Conservation (phyloP, 1,284 basidiomycete species). For the Sphaerobolus stellatus region DNA sequence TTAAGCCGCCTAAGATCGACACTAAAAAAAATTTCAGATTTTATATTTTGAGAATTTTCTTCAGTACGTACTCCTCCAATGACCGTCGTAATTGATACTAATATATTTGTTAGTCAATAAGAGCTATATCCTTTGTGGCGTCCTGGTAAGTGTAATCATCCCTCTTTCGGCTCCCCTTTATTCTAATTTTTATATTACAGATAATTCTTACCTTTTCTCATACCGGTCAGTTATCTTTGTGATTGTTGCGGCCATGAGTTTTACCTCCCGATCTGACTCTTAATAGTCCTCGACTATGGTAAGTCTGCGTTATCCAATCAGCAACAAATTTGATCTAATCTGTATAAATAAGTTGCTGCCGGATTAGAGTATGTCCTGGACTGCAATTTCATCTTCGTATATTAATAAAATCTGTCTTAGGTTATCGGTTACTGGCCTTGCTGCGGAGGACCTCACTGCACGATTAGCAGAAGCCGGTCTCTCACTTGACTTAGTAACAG, state of each 20-base stretch:
- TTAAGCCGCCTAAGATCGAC: background rate
- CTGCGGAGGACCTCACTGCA: background rate
- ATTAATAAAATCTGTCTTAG: background rate
- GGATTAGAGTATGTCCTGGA: background rate
- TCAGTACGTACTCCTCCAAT: background rate
- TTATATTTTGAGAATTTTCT: constrained; percentile 2
- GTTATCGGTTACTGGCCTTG: background rate
- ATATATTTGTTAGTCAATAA: background rate
- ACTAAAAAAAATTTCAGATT: background rate
- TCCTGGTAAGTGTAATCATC: background rate
- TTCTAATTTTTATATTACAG: background rate
- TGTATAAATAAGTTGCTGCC: background rate
- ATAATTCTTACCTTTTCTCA: background rate
- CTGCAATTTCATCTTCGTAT: background rate
- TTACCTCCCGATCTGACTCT: background rate
- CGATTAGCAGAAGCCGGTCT: background rate
- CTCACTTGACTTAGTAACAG: background rate
- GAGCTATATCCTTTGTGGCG: background rate
- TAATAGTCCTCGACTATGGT: background rate
- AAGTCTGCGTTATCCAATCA: background rate
- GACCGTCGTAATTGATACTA: background rate
- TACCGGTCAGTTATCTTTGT: background rate
- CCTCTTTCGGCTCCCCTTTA: background rate
- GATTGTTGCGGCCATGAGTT: background rate
- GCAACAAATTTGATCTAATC: background rate